These are phyloP conservation scores for Hypocrella siamensis DNA, from an alignment of 2,329 filamentous ascomycete species.

Conservation along the genomic window DNA sequence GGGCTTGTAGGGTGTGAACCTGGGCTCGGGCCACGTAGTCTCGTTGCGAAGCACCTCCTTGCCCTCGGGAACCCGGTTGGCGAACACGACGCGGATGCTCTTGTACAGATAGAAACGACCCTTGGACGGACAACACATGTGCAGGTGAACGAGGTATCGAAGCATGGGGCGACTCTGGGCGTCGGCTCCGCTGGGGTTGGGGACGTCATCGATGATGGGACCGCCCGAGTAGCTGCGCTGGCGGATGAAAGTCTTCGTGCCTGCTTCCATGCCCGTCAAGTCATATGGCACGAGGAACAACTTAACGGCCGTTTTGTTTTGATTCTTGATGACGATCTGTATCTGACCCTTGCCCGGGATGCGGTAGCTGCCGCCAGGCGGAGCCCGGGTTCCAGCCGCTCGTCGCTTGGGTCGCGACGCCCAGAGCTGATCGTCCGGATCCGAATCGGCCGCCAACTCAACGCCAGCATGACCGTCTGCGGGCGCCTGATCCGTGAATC, in stretches of 20 bases:
- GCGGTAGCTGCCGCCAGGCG: constrained; percentile 79
- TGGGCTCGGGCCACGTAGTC: constrained; percentile 74
- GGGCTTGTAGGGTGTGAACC: constrained; percentile 72
- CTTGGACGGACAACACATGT: constrained; percentile 76
- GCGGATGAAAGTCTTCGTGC: constrained; percentile 89
- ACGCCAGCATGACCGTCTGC: constrained; percentile 11
- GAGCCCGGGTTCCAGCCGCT: constrained; percentile 35
- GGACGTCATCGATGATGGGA: constrained; percentile 57
- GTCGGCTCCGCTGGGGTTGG: constrained; percentile 13
- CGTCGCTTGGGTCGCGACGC: constrained; percentile 32
- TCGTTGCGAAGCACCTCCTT: constrained; percentile 89
- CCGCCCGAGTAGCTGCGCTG: constrained; percentile 87
- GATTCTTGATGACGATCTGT: constrained; percentile 95
- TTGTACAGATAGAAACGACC: constrained; percentile 85
- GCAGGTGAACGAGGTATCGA: constrained; percentile 80
- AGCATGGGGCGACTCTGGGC: constrained; percentile 50
- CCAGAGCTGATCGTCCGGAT: constrained; percentile 15
- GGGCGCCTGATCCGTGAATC: constrained; percentile 21
- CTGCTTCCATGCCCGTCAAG: constrained; percentile 77
- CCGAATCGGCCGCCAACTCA: constrained; percentile 7
- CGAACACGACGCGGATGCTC: constrained; percentile 85
- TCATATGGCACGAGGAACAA: constrained; percentile 91
- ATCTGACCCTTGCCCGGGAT: constrained; percentile 89
- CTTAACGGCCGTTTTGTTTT: constrained; percentile 95
- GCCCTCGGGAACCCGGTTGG: constrained; percentile 87